A percentile compares a stretch with the other conserved stretches of the same genome.
Evolutionary conservation across 2,329 filamentous ascomycete species (phyloP).

Genomic region (Aspergillus ochraceus): DNA sequence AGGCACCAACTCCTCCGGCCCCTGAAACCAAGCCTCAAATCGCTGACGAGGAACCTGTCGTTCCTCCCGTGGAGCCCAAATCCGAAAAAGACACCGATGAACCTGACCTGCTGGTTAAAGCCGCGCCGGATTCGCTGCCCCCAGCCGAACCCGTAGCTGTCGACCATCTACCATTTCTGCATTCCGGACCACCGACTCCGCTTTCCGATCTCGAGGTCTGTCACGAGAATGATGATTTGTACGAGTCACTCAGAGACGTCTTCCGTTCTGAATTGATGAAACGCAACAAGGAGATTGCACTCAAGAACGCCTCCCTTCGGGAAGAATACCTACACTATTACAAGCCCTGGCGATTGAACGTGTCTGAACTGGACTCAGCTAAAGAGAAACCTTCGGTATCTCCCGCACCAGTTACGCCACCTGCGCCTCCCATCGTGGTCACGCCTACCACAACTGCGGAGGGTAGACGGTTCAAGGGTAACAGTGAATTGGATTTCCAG

Average conservation of each 20-base stretch:
- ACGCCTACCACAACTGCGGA: slow-evolving; percentile 35
- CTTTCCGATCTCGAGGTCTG: slow-evolving; percentile 47
- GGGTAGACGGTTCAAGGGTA: slow-evolving; percentile 47
- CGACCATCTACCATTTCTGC: slow-evolving; percentile 48
- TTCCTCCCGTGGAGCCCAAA: slow-evolving; percentile 12
- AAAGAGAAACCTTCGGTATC: slow-evolving; percentile 40
- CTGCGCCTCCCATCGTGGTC: slow-evolving; percentile 24
- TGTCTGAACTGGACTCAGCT: slow-evolving; percentile 44
- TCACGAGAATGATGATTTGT: slow-evolving; percentile 41
- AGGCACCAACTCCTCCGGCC: slow-evolving; percentile 6
- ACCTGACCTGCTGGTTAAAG: slow-evolving; percentile 14
- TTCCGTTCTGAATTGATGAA: slow-evolving; percentile 41
- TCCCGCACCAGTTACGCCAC: slow-evolving; percentile 35
- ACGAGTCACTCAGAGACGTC: slow-evolving; percentile 40
- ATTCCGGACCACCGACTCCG: slow-evolving; percentile 43
- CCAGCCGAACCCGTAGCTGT: slow-evolving; percentile 35
- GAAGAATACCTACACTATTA: slow-evolving; percentile 44
- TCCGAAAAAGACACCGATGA: slow-evolving; percentile 16
- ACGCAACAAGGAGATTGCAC: slow-evolving; percentile 37
- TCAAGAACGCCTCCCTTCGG: slow-evolving; percentile 41
- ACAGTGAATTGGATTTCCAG: slow-evolving; percentile 52
- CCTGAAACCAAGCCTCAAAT: slow-evolving; percentile 1
- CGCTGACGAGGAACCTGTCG: slow-evolving; percentile 5
- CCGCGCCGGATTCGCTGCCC: slow-evolving; percentile 16
- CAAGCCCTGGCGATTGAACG: slow-evolving; percentile 45